These are phyloP conservation scores for Solanum chacoense DNA, from an alignment of 305 asterid genomes.

Conservation along the genomic window DNA sequence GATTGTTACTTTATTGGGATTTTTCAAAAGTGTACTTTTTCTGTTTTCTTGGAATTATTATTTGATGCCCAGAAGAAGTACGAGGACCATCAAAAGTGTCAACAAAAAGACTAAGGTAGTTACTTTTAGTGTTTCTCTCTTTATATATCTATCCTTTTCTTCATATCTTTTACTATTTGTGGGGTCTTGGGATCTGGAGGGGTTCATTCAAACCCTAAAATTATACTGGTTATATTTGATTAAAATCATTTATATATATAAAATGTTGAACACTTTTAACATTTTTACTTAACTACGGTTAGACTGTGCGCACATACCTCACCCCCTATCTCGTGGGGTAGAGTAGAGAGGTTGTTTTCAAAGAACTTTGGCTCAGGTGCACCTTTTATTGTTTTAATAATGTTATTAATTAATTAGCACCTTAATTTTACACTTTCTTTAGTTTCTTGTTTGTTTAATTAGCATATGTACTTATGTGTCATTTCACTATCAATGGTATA, in stretches of 20 bases:
- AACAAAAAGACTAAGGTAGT: not conserved
- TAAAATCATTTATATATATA: not conserved
- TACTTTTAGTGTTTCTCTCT: not conserved
- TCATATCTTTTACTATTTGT: not conserved
- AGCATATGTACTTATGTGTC: not conserved
- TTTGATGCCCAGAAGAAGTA: not conserved
- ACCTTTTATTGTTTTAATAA: not conserved
- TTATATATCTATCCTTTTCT: not conserved
- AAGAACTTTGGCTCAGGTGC: not conserved
- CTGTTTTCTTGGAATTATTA: not conserved
- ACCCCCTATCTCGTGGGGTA: not conserved
- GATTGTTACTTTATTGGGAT: not conserved
- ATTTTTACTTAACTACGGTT: not conserved
- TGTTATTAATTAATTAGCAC: not conserved
- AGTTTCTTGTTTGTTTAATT: not conserved
- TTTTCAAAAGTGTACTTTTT: not conserved
- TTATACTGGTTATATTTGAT: not conserved
- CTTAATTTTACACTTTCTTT: not conserved
- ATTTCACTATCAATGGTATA: slow-evolving; percentile 15
- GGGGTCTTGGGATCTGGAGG: not conserved
- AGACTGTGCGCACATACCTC: not conserved
- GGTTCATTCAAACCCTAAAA: too few relatives aligned
- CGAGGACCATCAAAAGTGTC: not conserved
- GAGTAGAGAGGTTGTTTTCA: not conserved
- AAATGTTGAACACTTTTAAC: not conserved